Evolutionary conservation across 805 yeast genomes (phyloP).

Genomic region (Lipomyces oligophaga): DNA sequence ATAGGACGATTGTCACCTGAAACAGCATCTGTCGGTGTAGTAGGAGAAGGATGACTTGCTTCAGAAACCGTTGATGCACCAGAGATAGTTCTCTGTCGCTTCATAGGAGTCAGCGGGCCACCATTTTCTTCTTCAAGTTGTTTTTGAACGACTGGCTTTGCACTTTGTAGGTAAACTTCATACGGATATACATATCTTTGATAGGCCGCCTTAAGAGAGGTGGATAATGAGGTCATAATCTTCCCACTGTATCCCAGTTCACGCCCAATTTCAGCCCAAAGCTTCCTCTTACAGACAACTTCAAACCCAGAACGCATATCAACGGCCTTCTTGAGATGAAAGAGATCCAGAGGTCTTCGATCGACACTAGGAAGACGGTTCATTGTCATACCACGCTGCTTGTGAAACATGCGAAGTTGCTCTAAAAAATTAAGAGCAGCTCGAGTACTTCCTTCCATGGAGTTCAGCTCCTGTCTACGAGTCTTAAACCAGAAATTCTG

Average conservation of each 20-base stretch:
- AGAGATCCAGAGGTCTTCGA: conserved; percentile 33
- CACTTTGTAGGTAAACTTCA: conserved; percentile 31
- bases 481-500: conserved; percentile 36
- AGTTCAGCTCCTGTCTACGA: conserved; percentile 37
- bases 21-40: not conserved
- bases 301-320: conserved; percentile 33
- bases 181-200: conserved; percentile 32
- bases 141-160: conserved; percentile 28
- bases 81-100: conserved; percentile 23
- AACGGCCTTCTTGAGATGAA: conserved; percentile 34
- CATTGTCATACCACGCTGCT: conserved; percentile 29
- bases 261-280: conserved; percentile 81
- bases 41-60: not conserved
- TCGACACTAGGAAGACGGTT: conserved; percentile 32
- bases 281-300: conserved; percentile 31
- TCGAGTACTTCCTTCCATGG: conserved; percentile 39
- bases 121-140: conserved; percentile 24
- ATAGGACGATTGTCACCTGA: too few relatives aligned
- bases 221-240: conserved; percentile 65
- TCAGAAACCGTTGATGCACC: conserved; percentile 3
- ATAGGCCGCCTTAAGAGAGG: conserved; percentile 56
- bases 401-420: conserved; percentile 37
- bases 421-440: conserved; percentile 37
- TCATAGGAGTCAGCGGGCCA: conserved; percentile 20
- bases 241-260: conserved; percentile 74